phyloP scores from a whole-genome alignment of 108 stramenopile genomes.

The Skeletonema grethae region DNA sequence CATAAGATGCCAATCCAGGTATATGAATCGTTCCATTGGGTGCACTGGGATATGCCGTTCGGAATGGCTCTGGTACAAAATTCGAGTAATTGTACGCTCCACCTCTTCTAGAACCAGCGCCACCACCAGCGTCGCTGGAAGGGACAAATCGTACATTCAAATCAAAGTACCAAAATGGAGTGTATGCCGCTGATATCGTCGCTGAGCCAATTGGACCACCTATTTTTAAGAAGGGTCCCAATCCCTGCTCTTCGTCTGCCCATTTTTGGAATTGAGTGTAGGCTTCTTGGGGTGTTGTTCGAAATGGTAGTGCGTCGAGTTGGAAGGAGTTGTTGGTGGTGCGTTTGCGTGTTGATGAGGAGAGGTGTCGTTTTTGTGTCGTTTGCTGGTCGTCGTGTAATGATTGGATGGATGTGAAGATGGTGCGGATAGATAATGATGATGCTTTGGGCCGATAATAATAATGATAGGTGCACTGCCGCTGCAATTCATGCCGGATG shows the following conservation, averaged over 20 bases:
- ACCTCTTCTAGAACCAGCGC: slow-evolving; percentile 8
- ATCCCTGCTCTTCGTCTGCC: slow-evolving; percentile 73
- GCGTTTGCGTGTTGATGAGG: no score
- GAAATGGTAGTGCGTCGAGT: slow-evolving; percentile 71
- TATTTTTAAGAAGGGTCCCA: slow-evolving; percentile 56
- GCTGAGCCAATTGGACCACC: slow-evolving; percentile 37
- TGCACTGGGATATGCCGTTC: slow-evolving; percentile 39
- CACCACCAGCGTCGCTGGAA: no score
- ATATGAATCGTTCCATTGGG: slow-evolving; percentile 57
- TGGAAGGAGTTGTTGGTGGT: slow-evolving; percentile 39
- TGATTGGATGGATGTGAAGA: no score
- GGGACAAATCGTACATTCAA: slow-evolving; percentile 68
- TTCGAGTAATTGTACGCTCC: slow-evolving; percentile 39
- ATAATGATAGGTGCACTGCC: no score
- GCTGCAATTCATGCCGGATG: no score
- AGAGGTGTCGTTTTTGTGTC: no score
- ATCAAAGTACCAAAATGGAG: slow-evolving; percentile 82
- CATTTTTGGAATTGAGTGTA: slow-evolving; percentile 69
- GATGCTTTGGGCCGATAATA: no score
- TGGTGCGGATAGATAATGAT: no score
- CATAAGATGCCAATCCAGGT: slow-evolving; percentile 75
- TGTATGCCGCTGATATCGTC: slow-evolving; percentile 60
- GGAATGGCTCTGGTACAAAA: slow-evolving; percentile 52
- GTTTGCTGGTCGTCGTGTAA: no score
- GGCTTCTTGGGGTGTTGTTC: slow-evolving; percentile 70